Evolutionary conservation across 345 rosid species (phyloP).

Genomic region (Trapa bicornis): DNA sequence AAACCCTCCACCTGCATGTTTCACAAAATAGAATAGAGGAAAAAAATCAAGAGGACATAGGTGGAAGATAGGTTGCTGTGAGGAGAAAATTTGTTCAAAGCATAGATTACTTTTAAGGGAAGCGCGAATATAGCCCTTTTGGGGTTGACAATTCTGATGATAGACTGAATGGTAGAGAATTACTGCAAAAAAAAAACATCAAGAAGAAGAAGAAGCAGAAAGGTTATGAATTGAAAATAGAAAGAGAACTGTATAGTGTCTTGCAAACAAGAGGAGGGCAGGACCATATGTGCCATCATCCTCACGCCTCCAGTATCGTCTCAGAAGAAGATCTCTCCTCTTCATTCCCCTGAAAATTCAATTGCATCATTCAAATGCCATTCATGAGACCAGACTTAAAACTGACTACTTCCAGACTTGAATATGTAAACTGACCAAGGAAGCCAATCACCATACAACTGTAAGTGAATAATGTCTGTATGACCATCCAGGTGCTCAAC

Average conservation of each 20-base stretch:
- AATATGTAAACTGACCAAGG: slow-evolving; percentile 41
- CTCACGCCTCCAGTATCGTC: slow-evolving; percentile 93
- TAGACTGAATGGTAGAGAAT: slow-evolving; percentile 76
- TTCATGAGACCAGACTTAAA: background rate
- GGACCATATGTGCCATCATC: slow-evolving; percentile 94
- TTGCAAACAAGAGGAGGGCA: background rate
- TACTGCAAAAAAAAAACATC: slow-evolving; percentile 33
- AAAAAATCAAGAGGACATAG: background rate
- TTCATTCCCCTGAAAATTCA: slow-evolving; percentile 52
- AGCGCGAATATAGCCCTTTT: slow-evolving; percentile 75
- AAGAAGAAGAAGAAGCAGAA: background rate
- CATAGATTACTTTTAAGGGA: slow-evolving; percentile 70
- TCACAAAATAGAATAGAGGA: background rate
- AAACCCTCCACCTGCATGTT: slow-evolving; percentile 76
- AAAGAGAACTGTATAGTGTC: background rate
- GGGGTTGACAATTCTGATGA: slow-evolving; percentile 65
- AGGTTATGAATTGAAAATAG: background rate
- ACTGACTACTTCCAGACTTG: background rate
- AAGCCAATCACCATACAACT: slow-evolving; percentile 66
- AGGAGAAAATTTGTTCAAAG: slow-evolving; percentile 15
- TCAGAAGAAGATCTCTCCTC: slow-evolving; percentile 63
- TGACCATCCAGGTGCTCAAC: slow-evolving; percentile 94
- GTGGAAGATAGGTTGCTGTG: background rate
- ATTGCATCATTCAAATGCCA: background rate
- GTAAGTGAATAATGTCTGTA: slow-evolving; percentile 58